Percentiles rank a stretch among this genome's conserved stretches.
These are phyloP conservation scores for Podaxis sp. DNA, from an alignment of 768 basidiomycete species.

Conservation along the genomic window DNA sequence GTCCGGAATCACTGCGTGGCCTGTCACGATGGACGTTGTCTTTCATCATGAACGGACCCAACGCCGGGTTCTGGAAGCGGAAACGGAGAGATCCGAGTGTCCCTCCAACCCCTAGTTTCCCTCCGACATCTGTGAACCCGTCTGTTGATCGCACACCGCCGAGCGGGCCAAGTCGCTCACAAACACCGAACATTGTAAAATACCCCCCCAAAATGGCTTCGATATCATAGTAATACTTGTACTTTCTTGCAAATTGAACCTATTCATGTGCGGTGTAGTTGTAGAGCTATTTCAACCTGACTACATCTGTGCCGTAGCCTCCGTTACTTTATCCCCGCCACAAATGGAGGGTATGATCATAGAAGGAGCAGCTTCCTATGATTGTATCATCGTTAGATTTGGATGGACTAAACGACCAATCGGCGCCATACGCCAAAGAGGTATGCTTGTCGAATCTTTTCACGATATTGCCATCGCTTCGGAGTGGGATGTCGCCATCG, in stretches of 20 bases:
- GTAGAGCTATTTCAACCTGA: neutral
- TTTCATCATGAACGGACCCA: conserved; percentile 65
- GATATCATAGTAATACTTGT: neutral
- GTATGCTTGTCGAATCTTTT: conserved; percentile 73
- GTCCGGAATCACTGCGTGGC: conserved; percentile 66
- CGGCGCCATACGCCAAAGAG: conserved; percentile 88
- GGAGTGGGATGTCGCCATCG: conserved; percentile 21
- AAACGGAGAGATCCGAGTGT: conserved; percentile 31
- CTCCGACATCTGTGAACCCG: conserved; percentile 19
- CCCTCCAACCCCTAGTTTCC: conserved; percentile 27
- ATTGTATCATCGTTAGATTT: conserved; percentile 38
- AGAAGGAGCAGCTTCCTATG: conserved; percentile 92
- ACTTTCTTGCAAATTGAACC: neutral
- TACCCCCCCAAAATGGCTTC: neutral
- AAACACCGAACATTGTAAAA: neutral
- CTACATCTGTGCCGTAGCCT: neutral
- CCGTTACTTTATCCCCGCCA: conserved; percentile 62
- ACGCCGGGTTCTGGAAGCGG: conserved; percentile 52
- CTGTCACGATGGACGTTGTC: conserved; percentile 70
- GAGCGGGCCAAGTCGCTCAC: neutral
- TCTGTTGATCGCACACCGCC: conserved; percentile 5
- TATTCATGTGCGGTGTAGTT: neutral
- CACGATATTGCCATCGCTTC: conserved; percentile 36
- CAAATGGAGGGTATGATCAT: conserved; percentile 80
- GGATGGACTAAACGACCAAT: conserved; percentile 67